phyloP scores from a whole-genome alignment of 495 filamentous ascomycete species.

The Aspergillus affinis region DNA sequence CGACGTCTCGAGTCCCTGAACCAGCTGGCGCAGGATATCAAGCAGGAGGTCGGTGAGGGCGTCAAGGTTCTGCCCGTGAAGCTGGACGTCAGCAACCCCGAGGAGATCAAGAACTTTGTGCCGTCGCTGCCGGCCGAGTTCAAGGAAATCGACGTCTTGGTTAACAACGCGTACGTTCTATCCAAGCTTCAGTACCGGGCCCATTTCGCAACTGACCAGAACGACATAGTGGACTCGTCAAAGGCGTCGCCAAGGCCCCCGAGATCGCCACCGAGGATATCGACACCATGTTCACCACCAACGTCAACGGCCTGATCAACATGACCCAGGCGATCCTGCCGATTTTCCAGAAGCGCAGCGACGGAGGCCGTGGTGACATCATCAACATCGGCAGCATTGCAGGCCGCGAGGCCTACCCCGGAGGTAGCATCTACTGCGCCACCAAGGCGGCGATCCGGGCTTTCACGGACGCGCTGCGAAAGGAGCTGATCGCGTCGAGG shows the following conservation, averaged over 20 bases:
- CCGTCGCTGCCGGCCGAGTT: constrained; percentile 75
- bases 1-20: constrained; percentile 76
- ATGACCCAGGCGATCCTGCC: constrained; percentile 93
- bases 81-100: constrained; percentile 82
- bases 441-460: constrained; percentile 89
- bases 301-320: constrained; percentile 91
- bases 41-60: constrained; percentile 73
- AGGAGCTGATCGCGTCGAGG: constrained; percentile 82
- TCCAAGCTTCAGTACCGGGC: too few relatives aligned
- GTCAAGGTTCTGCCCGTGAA: constrained; percentile 79
- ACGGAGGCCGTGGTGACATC: constrained; percentile 86
- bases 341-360: constrained; percentile 75
- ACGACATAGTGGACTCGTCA: constrained; percentile 69
- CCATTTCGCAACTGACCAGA: constrained; percentile 13
- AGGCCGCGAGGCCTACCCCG: constrained; percentile 84
- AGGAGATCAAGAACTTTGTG: constrained; percentile 75
- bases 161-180: constrained; percentile 87
- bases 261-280: constrained; percentile 83
- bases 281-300: constrained; percentile 83
- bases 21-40: constrained; percentile 75
- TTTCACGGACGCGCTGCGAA: constrained; percentile 86
- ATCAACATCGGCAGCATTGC: constrained; percentile 98
- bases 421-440: constrained; percentile 94
- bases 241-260: constrained; percentile 83
- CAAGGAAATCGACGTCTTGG: constrained; percentile 81